A percentile compares a stretch with the other conserved stretches of the same genome.
These are phyloP conservation scores for Aspergillus biplanus DNA, from an alignment of 495 filamentous ascomycete genomes.

Conservation along the genomic window DNA sequence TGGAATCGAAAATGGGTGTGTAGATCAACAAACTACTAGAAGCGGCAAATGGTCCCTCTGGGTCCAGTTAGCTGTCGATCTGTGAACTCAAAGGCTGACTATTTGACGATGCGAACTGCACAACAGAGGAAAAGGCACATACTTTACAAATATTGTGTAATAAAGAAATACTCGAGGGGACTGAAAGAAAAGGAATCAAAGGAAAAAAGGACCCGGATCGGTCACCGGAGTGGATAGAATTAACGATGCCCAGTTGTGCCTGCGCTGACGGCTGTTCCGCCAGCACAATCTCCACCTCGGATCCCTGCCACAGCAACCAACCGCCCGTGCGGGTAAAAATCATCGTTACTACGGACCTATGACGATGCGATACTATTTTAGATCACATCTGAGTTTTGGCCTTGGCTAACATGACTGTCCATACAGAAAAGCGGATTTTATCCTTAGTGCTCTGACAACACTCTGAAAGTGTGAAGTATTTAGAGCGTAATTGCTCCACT, in stretches of 20 bases:
- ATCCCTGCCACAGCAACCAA: constrained; percentile 45
- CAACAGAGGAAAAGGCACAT: neutral
- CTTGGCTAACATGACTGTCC: neutral
- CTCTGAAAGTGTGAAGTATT: neutral
- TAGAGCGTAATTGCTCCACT: neutral
- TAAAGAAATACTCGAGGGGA: neutral
- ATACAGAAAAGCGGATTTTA: constrained; percentile 8
- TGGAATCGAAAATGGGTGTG: constrained; percentile 11
- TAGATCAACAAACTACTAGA: constrained; percentile 48
- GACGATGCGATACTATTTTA: constrained; percentile 5
- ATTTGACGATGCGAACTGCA: neutral
- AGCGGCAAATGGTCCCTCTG: constrained; percentile 24
- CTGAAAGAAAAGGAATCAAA: neutral
- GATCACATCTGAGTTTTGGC: neutral
- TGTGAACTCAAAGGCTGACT: constrained; percentile 1
- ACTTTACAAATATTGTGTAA: neutral
- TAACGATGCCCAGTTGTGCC: constrained; percentile 26
- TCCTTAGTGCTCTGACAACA: neutral
- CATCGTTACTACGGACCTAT: neutral
- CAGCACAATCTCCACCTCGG: constrained; percentile 37
- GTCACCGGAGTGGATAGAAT: constrained; percentile 20
- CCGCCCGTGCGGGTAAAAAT: constrained; percentile 13
- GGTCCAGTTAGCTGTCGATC: neutral
- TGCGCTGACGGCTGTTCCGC: constrained; percentile 18
- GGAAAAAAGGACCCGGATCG: constrained; percentile 20